Evolutionary conservation across 1,139 yeast genomes (phyloP).

Genomic region (Taphrina sp.): DNA sequence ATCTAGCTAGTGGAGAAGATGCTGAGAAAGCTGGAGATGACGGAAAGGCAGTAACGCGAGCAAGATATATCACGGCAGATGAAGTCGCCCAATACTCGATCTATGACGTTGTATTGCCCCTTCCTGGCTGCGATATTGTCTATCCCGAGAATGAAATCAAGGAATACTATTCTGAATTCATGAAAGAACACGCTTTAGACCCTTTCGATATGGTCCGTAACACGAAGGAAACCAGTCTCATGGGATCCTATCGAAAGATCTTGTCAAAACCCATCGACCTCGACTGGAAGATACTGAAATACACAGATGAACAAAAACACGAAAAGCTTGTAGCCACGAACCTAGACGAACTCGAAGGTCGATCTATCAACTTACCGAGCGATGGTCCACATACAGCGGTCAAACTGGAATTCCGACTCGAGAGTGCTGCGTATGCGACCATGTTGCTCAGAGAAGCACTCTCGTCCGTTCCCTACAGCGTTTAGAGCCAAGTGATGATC

Average conservation of each 20-base stretch:
- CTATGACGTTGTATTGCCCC: constrained; percentile 82
- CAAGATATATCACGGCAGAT: constrained; percentile 67
- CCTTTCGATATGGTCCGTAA: constrained; percentile 81
- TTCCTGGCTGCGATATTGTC: constrained; percentile 86
- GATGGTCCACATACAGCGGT: constrained; percentile 48
- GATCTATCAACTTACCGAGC: constrained; percentile 37
- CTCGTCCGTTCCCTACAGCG: constrained; percentile 24
- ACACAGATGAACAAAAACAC: constrained; percentile 56
- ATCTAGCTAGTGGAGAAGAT: constrained; percentile 27
- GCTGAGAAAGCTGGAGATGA: constrained; percentile 40
- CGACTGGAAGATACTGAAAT: constrained; percentile 63
- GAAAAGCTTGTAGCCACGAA: constrained; percentile 75
- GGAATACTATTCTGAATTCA: constrained; percentile 64
- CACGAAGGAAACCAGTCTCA: constrained; percentile 81
- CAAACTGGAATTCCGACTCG: constrained; percentile 71
- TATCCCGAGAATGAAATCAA: constrained; percentile 73
- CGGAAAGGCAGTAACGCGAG: constrained; percentile 43
- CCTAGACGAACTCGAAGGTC: constrained; percentile 56
- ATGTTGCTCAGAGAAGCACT: constrained; percentile 65
- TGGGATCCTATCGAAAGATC: constrained; percentile 85
- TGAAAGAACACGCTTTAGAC: constrained; percentile 79
- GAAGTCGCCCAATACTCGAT: constrained; percentile 60
- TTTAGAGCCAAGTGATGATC: too few species aligned
- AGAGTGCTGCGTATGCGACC: constrained; percentile 90
- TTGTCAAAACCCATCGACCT: constrained; percentile 65